Conservation (phyloP, 1,284 basidiomycete species). For the Trichosporon sp. region DNA sequence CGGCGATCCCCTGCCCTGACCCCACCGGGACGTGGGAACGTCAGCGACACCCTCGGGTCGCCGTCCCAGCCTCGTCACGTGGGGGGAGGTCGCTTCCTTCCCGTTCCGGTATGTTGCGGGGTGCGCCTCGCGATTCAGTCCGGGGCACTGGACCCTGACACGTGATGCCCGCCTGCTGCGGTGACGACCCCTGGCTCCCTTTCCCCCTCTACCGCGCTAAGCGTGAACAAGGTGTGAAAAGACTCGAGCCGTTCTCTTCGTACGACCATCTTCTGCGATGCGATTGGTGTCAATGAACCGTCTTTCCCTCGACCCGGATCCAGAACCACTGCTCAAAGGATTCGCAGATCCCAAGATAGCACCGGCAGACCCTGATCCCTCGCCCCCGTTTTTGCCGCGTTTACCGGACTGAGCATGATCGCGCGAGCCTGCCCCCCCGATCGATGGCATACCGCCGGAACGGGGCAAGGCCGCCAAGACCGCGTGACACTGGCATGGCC, state of each 20-base stretch:
- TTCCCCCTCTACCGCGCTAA: background rate
- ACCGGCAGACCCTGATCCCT: background rate
- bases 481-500: background rate
- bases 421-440: background rate
- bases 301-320: no score
- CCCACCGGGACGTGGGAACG: constrained; percentile 2
- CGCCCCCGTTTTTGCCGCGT: background rate
- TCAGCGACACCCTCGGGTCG: background rate
- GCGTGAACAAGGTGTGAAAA: no score
- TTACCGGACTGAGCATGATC: background rate
- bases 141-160: background rate
- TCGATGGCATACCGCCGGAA: background rate
- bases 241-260: no score
- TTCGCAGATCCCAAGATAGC: background rate
- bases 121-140: background rate
- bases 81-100: background rate
- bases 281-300: no score
- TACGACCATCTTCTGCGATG: no score
- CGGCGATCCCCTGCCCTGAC: constrained; percentile 12
- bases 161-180: constrained; percentile 11
- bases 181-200: background rate
- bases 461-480: background rate
- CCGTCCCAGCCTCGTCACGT: background rate
- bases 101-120: background rate
- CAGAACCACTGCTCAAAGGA: background rate